Conservation (phyloP, 2,329 filamentous ascomycete genomes). For the Aspergillus tamarii region DNA sequence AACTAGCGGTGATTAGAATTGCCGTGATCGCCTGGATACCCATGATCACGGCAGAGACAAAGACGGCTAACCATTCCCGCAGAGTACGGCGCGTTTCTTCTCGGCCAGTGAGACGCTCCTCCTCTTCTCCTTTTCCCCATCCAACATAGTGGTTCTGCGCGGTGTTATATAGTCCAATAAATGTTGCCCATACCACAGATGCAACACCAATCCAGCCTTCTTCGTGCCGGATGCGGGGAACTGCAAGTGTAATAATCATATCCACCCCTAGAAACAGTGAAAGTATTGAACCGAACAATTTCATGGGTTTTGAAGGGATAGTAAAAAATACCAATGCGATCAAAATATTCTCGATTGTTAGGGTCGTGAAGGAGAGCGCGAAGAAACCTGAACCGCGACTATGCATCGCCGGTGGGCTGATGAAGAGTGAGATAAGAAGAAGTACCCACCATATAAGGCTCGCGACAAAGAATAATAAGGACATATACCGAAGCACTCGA, state of each 20-base stretch:
- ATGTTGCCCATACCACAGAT: slow-evolving; percentile 78
- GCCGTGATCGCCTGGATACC: slow-evolving; percentile 68
- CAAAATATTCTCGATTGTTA: slow-evolving; percentile 75
- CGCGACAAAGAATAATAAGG: slow-evolving; percentile 72
- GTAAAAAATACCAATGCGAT: slow-evolving; percentile 85
- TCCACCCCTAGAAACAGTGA: slow-evolving; percentile 70
- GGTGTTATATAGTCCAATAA: slow-evolving; percentile 80
- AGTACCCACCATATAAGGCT: slow-evolving; percentile 92
- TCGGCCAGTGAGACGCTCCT: slow-evolving; percentile 87
- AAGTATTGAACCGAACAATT: slow-evolving; percentile 71
- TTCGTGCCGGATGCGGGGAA: slow-evolving; percentile 74
- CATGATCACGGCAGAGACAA: slow-evolving; percentile 73
- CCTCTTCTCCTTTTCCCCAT: slow-evolving; percentile 91
- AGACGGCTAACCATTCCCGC: slow-evolving; percentile 79
- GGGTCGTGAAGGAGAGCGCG: slow-evolving; percentile 78
- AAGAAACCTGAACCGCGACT: slow-evolving; percentile 91
- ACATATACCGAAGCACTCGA: slow-evolving; percentile 75
- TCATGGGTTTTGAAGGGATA: slow-evolving; percentile 77
- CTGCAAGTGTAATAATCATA: slow-evolving; percentile 76
- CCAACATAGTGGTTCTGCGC: slow-evolving; percentile 78
- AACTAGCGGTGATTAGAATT: slow-evolving; percentile 75
- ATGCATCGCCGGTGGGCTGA: slow-evolving; percentile 84
- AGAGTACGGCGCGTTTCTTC: slow-evolving; percentile 81
- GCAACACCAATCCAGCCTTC: slow-evolving; percentile 88
- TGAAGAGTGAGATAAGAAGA: slow-evolving; percentile 84